These are phyloP conservation scores for Heimioporus sp. DNA, from an alignment of 768 basidiomycete genomes.

Conservation along the genomic window DNA sequence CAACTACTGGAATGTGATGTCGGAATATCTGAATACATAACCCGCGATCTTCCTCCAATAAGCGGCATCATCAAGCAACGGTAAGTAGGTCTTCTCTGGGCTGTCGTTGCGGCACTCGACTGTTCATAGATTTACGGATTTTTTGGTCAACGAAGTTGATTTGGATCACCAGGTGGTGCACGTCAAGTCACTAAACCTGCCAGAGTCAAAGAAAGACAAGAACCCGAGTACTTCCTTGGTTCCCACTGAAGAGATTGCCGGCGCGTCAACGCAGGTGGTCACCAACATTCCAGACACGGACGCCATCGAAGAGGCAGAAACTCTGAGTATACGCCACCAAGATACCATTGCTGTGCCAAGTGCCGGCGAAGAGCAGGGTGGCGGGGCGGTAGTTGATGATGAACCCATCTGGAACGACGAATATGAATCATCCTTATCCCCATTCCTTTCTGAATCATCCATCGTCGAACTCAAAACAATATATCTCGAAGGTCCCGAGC, in stretches of 20 bases:
- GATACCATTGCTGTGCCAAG: not conserved
- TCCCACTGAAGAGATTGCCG: constrained; percentile 14
- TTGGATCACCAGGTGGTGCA: constrained; percentile 77
- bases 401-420: constrained; percentile 65
- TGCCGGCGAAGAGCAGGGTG: not conserved
- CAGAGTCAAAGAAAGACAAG: constrained; percentile 48
- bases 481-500: constrained; percentile 78
- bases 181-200: constrained; percentile 74
- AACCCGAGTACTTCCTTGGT: constrained; percentile 21
- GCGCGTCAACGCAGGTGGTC: constrained; percentile 10
- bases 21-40: constrained; percentile 87
- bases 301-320: not conserved
- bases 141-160: constrained; percentile 90
- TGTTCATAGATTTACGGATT: constrained; percentile 85
- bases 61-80: constrained; percentile 97
- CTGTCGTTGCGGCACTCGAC: not conserved
- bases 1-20: constrained; percentile 76
- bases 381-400: constrained; percentile 1
- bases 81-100: constrained; percentile 39
- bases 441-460: constrained; percentile 61
- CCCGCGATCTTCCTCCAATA: constrained; percentile 64
- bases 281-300: constrained; percentile 9
- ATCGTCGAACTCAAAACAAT: constrained; percentile 67
- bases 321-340: constrained; percentile 4
- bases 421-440: constrained; percentile 52